A percentile compares a stretch with the other conserved stretches of the same genome.
phyloP scores from a whole-genome alignment of 2,329 filamentous ascomycete species.

The Triangularia verruculosa region DNA sequence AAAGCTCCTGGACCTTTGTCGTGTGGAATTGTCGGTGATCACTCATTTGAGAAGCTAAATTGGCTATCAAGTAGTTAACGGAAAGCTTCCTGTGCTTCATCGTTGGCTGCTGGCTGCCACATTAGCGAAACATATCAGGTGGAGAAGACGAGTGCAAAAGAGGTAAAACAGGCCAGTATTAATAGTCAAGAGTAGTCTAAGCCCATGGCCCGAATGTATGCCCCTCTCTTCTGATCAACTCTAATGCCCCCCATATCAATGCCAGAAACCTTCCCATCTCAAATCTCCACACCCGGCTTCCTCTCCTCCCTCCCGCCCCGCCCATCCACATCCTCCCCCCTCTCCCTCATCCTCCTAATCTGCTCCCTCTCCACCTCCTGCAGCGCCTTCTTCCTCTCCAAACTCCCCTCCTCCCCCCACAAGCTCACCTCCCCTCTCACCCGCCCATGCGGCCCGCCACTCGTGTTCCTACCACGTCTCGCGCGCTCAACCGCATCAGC shows the following conservation, averaged over 20 bases:
- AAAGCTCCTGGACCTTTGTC: too few relatives aligned
- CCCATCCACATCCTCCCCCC: conserved; percentile 23
- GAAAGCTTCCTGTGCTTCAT: too few relatives aligned
- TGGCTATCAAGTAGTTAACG: too few relatives aligned
- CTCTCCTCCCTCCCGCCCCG: conserved; percentile 11
- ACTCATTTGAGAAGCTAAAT: too few relatives aligned
- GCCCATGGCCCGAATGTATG: not conserved
- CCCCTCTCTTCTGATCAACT: not conserved
- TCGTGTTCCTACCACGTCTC: not conserved
- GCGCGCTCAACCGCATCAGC: conserved; percentile 3
- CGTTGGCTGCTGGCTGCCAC: too few relatives aligned
- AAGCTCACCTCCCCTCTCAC: conserved; percentile 23
- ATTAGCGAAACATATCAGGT: not conserved
- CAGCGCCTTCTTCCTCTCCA: conserved; percentile 27
- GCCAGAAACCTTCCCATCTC: not conserved
- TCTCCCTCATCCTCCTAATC: conserved; percentile 19
- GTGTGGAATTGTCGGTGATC: too few relatives aligned
- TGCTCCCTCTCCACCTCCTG: conserved; percentile 22
- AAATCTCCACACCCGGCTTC: conserved; percentile 14
- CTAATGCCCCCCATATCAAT: not conserved
- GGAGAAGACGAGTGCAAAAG: not conserved
- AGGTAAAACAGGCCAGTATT: not conserved
- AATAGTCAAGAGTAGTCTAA: not conserved
- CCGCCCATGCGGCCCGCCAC: conserved; percentile 1
- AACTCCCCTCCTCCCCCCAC: conserved; percentile 18